A percentile compares a stretch with the other conserved stretches of the same genome.
phyloP scores from a whole-genome alignment of 306 rosid genomes.

The Sphenostylis stenocarpa region DNA sequence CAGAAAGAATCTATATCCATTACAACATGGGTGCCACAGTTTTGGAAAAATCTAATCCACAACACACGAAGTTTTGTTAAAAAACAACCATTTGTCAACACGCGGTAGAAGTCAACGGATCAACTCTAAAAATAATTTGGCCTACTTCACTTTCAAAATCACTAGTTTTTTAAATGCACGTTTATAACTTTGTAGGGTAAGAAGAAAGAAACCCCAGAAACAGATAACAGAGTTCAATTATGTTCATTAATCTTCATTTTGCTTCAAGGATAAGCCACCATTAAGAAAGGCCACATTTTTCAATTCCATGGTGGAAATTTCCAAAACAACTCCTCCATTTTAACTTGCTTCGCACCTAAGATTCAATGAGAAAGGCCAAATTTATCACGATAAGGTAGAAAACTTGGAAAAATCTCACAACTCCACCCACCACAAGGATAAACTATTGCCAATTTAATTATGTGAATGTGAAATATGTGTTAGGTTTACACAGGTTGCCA shows the following conservation, averaged over 20 bases:
- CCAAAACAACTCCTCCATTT: background rate
- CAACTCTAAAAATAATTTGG: constrained; percentile 30
- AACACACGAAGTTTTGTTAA: background rate
- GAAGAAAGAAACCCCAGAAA: background rate
- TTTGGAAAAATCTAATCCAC: constrained; percentile 19
- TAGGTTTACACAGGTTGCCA: background rate
- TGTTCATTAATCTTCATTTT: constrained; percentile 17
- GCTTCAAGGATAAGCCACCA: constrained; percentile 13
- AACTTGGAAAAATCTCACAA: background rate
- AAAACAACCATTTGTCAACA: constrained; percentile 23
- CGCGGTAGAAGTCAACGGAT: constrained; percentile 25
- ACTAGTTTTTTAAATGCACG: constrained; percentile 28
- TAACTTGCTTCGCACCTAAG: background rate
- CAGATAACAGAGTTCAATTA: background rate
- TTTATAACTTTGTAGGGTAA: background rate
- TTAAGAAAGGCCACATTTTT: constrained; percentile 19
- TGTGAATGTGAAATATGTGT: constrained; percentile 17
- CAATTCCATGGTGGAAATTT: constrained; percentile 10
- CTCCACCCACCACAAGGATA: background rate
- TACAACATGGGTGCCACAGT: background rate
- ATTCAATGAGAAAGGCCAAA: background rate
- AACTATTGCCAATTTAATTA: background rate
- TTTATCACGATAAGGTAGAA: constrained; percentile 9
- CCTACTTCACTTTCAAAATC: constrained; percentile 31
- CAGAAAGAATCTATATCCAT: background rate